A percentile compares a stretch with the other conserved stretches of the same genome.
These are phyloP conservation scores for Ceratobasidium sp. DNA, from an alignment of 1,284 basidiomycete genomes.

Conservation along the genomic window DNA sequence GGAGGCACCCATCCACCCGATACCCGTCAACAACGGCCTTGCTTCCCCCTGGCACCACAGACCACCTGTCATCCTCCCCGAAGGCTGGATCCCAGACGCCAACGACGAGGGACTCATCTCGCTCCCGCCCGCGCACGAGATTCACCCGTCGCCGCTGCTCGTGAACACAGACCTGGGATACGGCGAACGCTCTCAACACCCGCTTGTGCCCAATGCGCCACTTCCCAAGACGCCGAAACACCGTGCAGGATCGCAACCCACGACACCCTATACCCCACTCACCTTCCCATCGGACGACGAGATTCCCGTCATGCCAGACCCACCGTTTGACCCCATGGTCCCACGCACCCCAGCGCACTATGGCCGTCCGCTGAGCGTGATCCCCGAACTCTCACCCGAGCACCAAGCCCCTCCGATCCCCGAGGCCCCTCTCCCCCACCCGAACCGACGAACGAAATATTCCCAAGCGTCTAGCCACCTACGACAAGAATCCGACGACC, in stretches of 20 bases:
- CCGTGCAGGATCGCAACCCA: slow-evolving; percentile 28
- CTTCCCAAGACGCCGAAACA: slow-evolving; percentile 27
- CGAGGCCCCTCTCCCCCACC: neutral
- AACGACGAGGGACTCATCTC: slow-evolving; percentile 3
- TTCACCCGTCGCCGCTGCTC: slow-evolving; percentile 26
- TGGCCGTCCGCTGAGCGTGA: slow-evolving; percentile 19
- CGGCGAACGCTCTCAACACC: slow-evolving; percentile 13
- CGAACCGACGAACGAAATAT: neutral
- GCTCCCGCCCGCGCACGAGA: slow-evolving; percentile 25
- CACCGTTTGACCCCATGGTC: slow-evolving; percentile 7
- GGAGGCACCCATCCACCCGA: slow-evolving; percentile 15
- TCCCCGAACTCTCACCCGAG: slow-evolving; percentile 8
- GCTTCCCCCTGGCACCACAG: slow-evolving; percentile 18
- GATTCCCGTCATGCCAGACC: neutral
- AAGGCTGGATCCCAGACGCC: slow-evolving; percentile 21
- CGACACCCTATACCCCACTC: slow-evolving; percentile 1
- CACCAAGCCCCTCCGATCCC: neutral
- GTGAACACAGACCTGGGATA: slow-evolving; percentile 25
- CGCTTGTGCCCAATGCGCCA: slow-evolving; percentile 19
- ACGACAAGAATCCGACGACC: slow-evolving; percentile 30
- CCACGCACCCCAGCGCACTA: slow-evolving; percentile 29
- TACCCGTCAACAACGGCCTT: slow-evolving; percentile 20
- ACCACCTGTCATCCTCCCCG: neutral
- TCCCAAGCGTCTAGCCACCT: neutral
- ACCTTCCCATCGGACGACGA: neutral